Percentiles rank a stretch among this genome's conserved stretches.
These are phyloP conservation scores for Scheffersomyces segobiensis DNA, from an alignment of 1,139 yeast genomes.

Conservation along the genomic window DNA sequence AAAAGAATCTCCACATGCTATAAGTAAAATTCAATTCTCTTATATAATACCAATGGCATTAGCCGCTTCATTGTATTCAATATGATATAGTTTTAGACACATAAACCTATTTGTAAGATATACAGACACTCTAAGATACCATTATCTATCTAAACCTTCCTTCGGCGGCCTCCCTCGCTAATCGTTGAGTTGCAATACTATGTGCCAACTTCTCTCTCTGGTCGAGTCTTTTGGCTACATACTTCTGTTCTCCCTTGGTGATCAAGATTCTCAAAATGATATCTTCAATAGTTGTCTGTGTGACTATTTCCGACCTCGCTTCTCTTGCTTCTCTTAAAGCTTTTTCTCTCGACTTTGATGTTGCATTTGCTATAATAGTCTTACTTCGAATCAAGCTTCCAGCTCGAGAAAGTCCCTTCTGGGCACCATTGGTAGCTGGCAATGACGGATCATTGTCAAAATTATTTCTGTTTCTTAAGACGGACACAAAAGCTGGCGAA, in stretches of 20 bases:
- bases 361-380: slow-evolving; percentile 74
- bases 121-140: slow-evolving; percentile 1
- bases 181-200: slow-evolving; percentile 62
- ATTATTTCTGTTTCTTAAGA: slow-evolving; percentile 47
- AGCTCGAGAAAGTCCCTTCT: slow-evolving; percentile 34
- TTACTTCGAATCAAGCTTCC: slow-evolving; percentile 63
- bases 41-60: not conserved
- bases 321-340: slow-evolving; percentile 53
- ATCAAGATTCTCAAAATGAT: slow-evolving; percentile 62
- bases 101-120: slow-evolving; percentile 8
- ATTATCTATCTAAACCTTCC: slow-evolving; percentile 25
- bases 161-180: slow-evolving; percentile 48
- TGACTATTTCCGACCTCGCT: slow-evolving; percentile 55
- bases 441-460: slow-evolving; percentile 17
- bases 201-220: slow-evolving; percentile 65
- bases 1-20: not conserved
- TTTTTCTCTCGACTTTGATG: slow-evolving; percentile 56
- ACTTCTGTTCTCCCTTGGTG: slow-evolving; percentile 41
- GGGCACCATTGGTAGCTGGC: slow-evolving; percentile 10
- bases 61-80: not conserved
- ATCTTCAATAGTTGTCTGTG: slow-evolving; percentile 63
- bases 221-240: slow-evolving; percentile 55
- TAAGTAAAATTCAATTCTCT: not conserved
- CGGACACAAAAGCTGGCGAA: slow-evolving; percentile 51
- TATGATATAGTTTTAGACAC: not conserved